These are phyloP conservation scores for Prunus salicina DNA, from an alignment of 306 rosid genomes.

Conservation along the genomic window DNA sequence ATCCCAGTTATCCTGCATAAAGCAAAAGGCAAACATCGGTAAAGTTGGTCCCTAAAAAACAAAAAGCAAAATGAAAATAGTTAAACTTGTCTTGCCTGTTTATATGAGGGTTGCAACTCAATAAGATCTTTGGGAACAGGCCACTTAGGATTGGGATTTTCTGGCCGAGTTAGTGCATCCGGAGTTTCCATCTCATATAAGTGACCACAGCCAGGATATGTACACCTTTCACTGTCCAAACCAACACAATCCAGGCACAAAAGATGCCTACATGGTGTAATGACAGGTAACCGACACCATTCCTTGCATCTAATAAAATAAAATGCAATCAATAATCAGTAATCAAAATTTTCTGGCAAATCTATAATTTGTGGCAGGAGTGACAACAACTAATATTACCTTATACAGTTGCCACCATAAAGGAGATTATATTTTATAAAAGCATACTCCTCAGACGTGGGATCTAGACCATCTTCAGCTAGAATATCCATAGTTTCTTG, in stretches of 20 bases:
- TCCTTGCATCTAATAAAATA: constrained; percentile 68
- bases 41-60: not conserved
- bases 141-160: constrained; percentile 97
- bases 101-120: constrained; percentile 95
- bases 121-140: constrained; percentile 96
- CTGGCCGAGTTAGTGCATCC: constrained; percentile 73
- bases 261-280: constrained; percentile 90
- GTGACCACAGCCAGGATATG: constrained; percentile 80
- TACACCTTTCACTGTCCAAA: constrained; percentile 71
- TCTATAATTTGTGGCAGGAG: not conserved
- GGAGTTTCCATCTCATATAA: constrained; percentile 90
- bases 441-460: constrained; percentile 66
- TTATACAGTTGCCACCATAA: constrained; percentile 72
- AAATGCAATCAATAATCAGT: constrained; percentile 19
- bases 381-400: constrained; percentile 46
- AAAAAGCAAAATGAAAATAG: not conserved
- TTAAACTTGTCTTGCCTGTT: constrained; percentile 55
- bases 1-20: constrained; percentile 90
- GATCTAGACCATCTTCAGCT: constrained; percentile 67
- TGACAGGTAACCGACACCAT: constrained; percentile 94
- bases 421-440: constrained; percentile 63
- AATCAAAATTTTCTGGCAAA: not conserved
- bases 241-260: constrained; percentile 92
- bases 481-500: constrained; percentile 95
- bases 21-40: constrained; percentile 17